phyloP scores from a whole-genome alignment of 257 asterid genomes.

The Solanum chilense region DNA sequence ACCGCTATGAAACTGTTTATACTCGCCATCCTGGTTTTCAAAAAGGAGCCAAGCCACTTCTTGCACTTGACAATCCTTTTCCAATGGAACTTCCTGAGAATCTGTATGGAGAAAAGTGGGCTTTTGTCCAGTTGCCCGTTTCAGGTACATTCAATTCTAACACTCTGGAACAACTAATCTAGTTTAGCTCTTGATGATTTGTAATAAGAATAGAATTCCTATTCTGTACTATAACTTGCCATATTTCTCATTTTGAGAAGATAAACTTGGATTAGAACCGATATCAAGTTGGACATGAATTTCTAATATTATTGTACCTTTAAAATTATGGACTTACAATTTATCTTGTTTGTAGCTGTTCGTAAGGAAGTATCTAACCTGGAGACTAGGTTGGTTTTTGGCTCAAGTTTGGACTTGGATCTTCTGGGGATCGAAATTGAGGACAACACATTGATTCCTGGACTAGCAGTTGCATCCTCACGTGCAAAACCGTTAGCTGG shows the following conservation, averaged over 20 bases:
- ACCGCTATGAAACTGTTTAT: conserved; percentile 78
- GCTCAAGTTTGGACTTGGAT: conserved; percentile 80
- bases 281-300: neutral
- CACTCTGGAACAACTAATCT: neutral
- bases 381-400: conserved; percentile 47
- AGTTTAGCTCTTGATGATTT: neutral
- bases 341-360: conserved; percentile 43
- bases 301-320: neutral
- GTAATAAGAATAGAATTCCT: neutral
- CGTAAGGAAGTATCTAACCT: conserved; percentile 62
- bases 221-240: neutral
- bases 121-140: conserved; percentile 84
- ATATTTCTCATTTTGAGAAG: neutral
- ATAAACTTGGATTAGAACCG: neutral
- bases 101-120: conserved; percentile 89
- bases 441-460: conserved; percentile 69
- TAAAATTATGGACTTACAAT: neutral
- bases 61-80: conserved; percentile 78
- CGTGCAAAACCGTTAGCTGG: conserved; percentile 90
- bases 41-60: conserved; percentile 65
- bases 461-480: conserved; percentile 85
- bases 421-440: conserved; percentile 82
- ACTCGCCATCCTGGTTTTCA: conserved; percentile 84
- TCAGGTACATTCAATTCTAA: conserved; percentile 31
- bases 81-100: conserved; percentile 90